Evolutionary conservation across 441 rosid genomes (phyloP).

Genomic region (Daphne laureola): DNA sequence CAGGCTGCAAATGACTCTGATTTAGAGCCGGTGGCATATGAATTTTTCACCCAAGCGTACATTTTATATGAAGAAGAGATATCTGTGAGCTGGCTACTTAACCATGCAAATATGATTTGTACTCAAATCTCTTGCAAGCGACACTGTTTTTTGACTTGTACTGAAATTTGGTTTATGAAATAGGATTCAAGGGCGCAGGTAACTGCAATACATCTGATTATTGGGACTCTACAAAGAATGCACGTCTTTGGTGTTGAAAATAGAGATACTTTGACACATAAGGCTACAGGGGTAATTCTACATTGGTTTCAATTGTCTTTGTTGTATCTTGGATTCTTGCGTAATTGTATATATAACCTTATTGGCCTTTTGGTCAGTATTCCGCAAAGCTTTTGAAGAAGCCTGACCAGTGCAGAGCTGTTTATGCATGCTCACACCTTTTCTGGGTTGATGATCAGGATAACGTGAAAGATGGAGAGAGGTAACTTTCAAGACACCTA

Average conservation of each 20-base stretch:
- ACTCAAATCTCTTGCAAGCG: too few species aligned
- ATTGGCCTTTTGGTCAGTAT: slow-evolving; percentile 51
- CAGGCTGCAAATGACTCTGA: slow-evolving; percentile 98
- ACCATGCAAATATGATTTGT: slow-evolving; percentile 5
- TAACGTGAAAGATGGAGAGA: slow-evolving; percentile 85
- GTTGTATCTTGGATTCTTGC: slow-evolving; percentile 8
- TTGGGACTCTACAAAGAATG: slow-evolving; percentile 98
- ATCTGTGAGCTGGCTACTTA: slow-evolving; percentile 55
- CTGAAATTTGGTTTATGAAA: slow-evolving; percentile 13
- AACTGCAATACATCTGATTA: slow-evolving; percentile 79
- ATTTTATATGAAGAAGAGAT: slow-evolving; percentile 94
- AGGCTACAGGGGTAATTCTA: slow-evolving; percentile 86
- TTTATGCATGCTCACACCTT: slow-evolving; percentile 87
- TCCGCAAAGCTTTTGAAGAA: slow-evolving; percentile 97
- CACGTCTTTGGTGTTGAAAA: slow-evolving; percentile 96
- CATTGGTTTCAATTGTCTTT: slow-evolving; percentile 9
- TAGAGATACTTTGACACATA: slow-evolving; percentile 94
- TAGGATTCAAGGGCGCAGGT: slow-evolving; percentile 96
- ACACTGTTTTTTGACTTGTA: neutral
- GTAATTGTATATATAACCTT: slow-evolving; percentile 17
- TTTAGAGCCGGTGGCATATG: slow-evolving; percentile 93
- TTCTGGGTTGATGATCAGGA: slow-evolving; percentile 97
- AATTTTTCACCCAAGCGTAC: slow-evolving; percentile 97
- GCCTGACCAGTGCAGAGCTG: slow-evolving; percentile 98
- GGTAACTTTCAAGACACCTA: slow-evolving; percentile 30